Base-by-base conservation (phyloP, 1,284 basidiomycete species). In the Ustilago curta region DNA sequence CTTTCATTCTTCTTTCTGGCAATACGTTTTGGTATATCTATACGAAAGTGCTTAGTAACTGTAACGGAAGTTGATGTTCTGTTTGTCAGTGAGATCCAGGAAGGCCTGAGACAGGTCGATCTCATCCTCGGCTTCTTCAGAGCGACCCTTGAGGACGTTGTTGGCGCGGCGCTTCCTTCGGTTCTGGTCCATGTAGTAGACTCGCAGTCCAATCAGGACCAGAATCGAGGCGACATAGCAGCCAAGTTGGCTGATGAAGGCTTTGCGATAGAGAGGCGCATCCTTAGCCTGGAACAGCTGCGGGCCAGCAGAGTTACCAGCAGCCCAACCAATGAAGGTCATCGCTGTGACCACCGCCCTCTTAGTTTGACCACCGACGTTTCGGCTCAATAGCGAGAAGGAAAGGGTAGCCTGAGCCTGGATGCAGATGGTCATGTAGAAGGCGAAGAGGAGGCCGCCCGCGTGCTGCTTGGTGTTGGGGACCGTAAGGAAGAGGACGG, bases 241-340 rank as follows among this genome's bases (percentile, higher is more conserved):
- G 37, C 87, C 85, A 35, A 89, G 85, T 59, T 89, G 89, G 1
- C 85, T 87, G 32, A 87, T 82, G 70, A 88, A 89, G 1, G 88
- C 88, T 44, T 86, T 87, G 60, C 87, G 61, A 48, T 77, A 84
- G 12, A 66, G 44, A 12, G 82, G 59, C n/a, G 71, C 68, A 39
- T 77, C 70, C 23, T 65, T 61, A 4, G 65, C 54, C 23, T 64
- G 75, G 65, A 73, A 83, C 9, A 78, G 70, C 57, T 83, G 82
- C 4, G 82, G 77, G 4, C 78, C 74, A 7, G 69, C 64, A 3
- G 71, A 68, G 66, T 81, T 82, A 16, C 78, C 78, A 3, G 70
- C 65, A 3, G 67, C 66, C 74, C 78, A 80, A 23, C 76, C 81
- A 19, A 80, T 37, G 31, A 79, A 78, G 4, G 73, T 68, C 45